Evolutionary conservation across 1,284 basidiomycete species (phyloP).

Genomic region (Tylopilus sp.): DNA sequence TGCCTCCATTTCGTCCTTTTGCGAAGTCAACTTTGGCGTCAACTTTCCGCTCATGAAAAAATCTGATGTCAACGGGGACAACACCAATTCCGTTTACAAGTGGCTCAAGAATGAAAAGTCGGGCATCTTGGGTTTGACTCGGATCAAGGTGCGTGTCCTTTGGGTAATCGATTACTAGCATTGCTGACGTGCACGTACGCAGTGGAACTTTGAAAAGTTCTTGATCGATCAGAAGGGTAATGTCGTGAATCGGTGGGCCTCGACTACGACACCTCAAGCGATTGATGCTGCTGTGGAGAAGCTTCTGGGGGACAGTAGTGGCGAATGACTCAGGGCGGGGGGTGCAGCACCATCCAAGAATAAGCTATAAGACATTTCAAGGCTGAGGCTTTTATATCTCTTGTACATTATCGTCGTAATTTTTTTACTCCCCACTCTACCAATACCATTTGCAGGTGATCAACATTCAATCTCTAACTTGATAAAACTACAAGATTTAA

Average conservation of each 20-base stretch:
- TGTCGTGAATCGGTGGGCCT: constrained; percentile 83
- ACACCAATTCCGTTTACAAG: constrained; percentile 84
- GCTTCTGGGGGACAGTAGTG: constrained; percentile 52
- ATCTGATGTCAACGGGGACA: constrained; percentile 91
- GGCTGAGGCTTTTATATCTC: not conserved
- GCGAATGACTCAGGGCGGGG: constrained; percentile 27
- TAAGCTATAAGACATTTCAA: constrained; percentile 20
- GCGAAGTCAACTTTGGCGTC: constrained; percentile 83
- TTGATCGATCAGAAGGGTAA: constrained; percentile 77
- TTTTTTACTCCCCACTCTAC: not conserved
- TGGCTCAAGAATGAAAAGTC: constrained; percentile 88
- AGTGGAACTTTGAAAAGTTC: constrained; percentile 90
- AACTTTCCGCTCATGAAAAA: constrained; percentile 89
- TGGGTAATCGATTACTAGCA: not conserved
- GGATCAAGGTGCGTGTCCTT: constrained; percentile 75
- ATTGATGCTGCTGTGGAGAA: constrained; percentile 78
- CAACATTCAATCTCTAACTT: no score
- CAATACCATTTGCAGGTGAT: no score
- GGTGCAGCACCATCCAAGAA: not conserved
- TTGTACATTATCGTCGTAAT: not conserved
- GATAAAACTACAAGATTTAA: no score
- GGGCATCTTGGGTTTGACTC: constrained; percentile 77
- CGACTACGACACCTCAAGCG: constrained; percentile 77
- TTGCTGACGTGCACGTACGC: constrained; percentile 4
- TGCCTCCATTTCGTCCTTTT: constrained; percentile 74